Evolutionary conservation across 2,329 filamentous ascomycete genomes (phyloP).

Genomic region (Colletotrichum spinosum): DNA sequence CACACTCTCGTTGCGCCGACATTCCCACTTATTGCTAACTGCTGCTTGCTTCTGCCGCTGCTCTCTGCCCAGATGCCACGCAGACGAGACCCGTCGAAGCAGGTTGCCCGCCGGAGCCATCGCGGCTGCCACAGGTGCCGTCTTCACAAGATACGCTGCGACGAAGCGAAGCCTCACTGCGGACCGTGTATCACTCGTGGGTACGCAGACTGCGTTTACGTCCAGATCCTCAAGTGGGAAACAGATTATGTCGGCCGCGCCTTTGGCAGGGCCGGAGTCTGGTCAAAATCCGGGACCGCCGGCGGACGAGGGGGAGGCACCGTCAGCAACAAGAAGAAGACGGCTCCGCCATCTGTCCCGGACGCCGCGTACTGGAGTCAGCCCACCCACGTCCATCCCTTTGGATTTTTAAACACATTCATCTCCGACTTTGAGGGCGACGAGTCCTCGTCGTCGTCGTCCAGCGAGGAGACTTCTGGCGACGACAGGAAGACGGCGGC

Average conservation of each 20-base stretch:
- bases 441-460: slow-evolving; percentile 23
- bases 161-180: slow-evolving; percentile 40
- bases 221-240: slow-evolving; percentile 44
- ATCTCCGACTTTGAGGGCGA: slow-evolving; percentile 18
- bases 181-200: slow-evolving; percentile 39
- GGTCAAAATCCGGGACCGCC: slow-evolving; percentile 40
- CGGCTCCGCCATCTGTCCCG: slow-evolving; percentile 14
- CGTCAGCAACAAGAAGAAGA: slow-evolving; percentile 11
- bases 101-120: slow-evolving; percentile 38
- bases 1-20: not conserved
- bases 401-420: slow-evolving; percentile 27
- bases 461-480: slow-evolving; percentile 18
- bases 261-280: slow-evolving; percentile 46
- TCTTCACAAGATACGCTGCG: slow-evolving; percentile 41
- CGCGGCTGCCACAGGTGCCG: slow-evolving; percentile 42
- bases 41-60: too few species aligned
- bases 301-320: not conserved
- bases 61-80: slow-evolving; percentile 20
- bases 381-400: slow-evolving; percentile 23
- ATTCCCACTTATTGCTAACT: not conserved
- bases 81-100: slow-evolving; percentile 31
- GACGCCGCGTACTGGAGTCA: slow-evolving; percentile 19
- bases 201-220: slow-evolving; percentile 37
- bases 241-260: slow-evolving; percentile 44
- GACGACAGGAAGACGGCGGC: slow-evolving; percentile 19